Conservation (phyloP, 805 yeast genomes). For the Candida ficus region DNA sequence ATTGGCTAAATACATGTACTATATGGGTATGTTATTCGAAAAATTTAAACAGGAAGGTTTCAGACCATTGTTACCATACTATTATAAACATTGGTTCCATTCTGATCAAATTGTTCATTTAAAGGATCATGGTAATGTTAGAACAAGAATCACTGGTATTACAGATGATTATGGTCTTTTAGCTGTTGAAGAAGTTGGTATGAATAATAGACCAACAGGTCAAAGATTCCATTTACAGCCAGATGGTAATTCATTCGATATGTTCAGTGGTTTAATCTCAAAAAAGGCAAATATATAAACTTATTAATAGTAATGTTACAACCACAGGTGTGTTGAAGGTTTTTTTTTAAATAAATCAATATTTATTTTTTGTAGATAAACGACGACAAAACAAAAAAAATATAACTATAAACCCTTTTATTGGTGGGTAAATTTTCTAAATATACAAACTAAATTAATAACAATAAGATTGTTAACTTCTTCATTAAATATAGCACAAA, state of each 20-base stretch:
- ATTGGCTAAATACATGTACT: conserved; percentile 62
- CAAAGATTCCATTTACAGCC: conserved; percentile 74
- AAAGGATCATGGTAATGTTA: conserved; percentile 43
- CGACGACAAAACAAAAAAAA: not conserved
- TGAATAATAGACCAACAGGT: conserved; percentile 44
- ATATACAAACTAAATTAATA: conserved; percentile 3
- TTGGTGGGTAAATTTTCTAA: conserved; percentile 1
- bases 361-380: no score
- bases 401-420: not conserved
- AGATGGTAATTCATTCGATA: conserved; percentile 96
- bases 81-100: conserved; percentile 88
- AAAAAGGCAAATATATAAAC: conserved; percentile 34
- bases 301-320: not conserved
- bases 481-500: conserved; percentile 11
- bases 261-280: conserved; percentile 82
- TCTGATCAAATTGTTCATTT: conserved; percentile 65
- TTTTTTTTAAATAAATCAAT: no score
- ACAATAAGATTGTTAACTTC: not conserved
- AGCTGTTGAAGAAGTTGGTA: conserved; percentile 62
- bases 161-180: conserved; percentile 81
- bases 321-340: no score
- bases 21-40: conserved; percentile 57
- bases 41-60: conserved; percentile 65
- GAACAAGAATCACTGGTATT: conserved; percentile 74
- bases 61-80: conserved; percentile 56